A percentile compares a stretch with the other conserved stretches of the same genome.
phyloP scores from a whole-genome alignment of 139 green algal genomes.

The Zygnema circumcarinatum region DNA sequence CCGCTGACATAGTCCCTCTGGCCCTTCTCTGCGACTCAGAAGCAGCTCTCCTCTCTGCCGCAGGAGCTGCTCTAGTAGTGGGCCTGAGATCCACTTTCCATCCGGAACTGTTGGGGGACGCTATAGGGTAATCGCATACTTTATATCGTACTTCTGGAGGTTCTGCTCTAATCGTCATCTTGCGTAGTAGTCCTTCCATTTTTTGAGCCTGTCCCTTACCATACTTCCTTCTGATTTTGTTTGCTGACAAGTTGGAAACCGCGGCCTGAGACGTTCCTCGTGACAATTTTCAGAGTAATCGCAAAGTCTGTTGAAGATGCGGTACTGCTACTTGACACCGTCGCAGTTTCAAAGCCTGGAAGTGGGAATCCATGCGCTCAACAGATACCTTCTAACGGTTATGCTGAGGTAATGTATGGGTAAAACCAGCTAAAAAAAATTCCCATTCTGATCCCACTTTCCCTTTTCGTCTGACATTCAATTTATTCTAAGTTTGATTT shows the following conservation, averaged over 20 bases:
- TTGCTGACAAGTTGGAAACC: neutral
- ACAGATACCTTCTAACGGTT: neutral
- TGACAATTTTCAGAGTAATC: slow-evolving; percentile 77
- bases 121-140: neutral
- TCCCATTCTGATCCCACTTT: neutral
- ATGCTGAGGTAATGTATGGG: neutral
- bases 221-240: neutral
- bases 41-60: neutral
- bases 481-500: neutral
- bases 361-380: slow-evolving; percentile 63
- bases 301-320: slow-evolving; percentile 69
- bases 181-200: neutral
- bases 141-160: neutral
- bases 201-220: neutral
- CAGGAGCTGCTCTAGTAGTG: neutral
- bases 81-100: neutral
- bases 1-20: no score
- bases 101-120: no score
- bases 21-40: neutral
- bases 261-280: neutral
- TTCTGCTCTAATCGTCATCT: neutral
- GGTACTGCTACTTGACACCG: slow-evolving; percentile 71
- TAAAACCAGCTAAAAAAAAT: neutral
- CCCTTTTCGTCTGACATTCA: neutral
- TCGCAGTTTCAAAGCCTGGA: slow-evolving; percentile 66